Evolutionary conservation across 1,139 yeast genomes (phyloP), one percentile per base, ranked within the genome.

Genomic region (Candida neerlandica): DNA sequence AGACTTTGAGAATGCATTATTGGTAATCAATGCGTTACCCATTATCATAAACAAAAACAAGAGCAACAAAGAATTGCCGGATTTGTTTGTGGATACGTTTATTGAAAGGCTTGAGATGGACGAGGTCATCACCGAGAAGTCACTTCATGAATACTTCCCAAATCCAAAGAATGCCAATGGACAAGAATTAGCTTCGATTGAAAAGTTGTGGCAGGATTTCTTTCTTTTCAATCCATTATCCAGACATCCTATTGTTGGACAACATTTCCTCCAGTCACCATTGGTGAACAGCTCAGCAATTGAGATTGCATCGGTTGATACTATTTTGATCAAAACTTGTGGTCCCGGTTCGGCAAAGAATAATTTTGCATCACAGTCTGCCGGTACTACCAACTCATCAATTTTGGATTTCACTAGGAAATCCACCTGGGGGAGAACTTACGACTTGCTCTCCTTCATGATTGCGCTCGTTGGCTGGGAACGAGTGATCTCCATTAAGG

Each of bases 391-490:
- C 4, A 55, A 63, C 44, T 51, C 64, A 12, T 69, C 76, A 1
- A 58, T 73, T 3, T 51, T 71, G 19, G 76, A 73, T 48, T 74
- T 73, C 52, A 61, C 63, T 40, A 59, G 61, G 43, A 66, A 61
- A 34, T 71, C 77, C 0, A 71, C 77, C 2, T 75, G 79, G 78
- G 80, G 80, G 5, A 64, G 76, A 48, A 61, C 72, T 41, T 75
- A 73, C 54, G 77, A 74, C 50, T 56, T 75, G 35, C 52, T 75
- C 43, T 66, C 78, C 3, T 62, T 70, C 29, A 61, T 75, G 39
- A 66, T 71, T 1, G 77, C 79, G 1, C 50, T 65, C 16, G 62
- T 67, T 29, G 80, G 80, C 1, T 75, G 80, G 80, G 78, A 75
- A 48, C 57, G 59, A 41, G 48, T 44, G 9, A 45, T 54, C 7